Evolutionary conservation across 106 monocot genomes (phyloP).

Genomic region (Allium sativum): DNA sequence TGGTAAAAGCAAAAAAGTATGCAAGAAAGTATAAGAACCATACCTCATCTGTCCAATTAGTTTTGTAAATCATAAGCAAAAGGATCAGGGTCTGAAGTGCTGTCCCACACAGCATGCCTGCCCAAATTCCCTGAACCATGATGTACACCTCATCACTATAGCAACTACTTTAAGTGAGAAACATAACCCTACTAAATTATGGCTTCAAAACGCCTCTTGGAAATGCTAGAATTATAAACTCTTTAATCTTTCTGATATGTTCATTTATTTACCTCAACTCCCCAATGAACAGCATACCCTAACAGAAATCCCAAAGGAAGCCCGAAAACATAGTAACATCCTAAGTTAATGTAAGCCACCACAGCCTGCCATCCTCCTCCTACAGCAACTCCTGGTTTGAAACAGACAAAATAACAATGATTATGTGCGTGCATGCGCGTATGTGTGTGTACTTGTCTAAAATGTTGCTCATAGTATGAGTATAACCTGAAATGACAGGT

Average conservation of each 20-base stretch:
- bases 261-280: slow-evolving; percentile 42
- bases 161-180: too few relatives aligned
- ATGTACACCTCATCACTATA: too few relatives aligned
- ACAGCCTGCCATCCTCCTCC: slow-evolving; percentile 76
- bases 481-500: slow-evolving; percentile 71
- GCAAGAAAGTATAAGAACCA: neutral
- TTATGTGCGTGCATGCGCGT: neutral
- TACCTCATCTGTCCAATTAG: slow-evolving; percentile 64
- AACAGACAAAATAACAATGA: neutral
- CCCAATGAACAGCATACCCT: slow-evolving; percentile 40
- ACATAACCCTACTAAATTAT: too few relatives aligned
- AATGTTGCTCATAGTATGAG: too few relatives aligned
- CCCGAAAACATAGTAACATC: slow-evolving; percentile 75
- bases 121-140: slow-evolving; percentile 71
- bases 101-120: slow-evolving; percentile 82
- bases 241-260: too few relatives aligned
- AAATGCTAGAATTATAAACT: too few relatives aligned
- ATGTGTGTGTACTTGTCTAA: neutral
- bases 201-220: too few relatives aligned
- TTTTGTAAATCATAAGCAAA: slow-evolving; percentile 37
- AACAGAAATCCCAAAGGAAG: slow-evolving; percentile 78
- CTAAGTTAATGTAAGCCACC: slow-evolving; percentile 78
- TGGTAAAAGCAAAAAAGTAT: neutral
- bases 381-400: slow-evolving; percentile 44
- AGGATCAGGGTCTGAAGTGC: slow-evolving; percentile 51